Evolutionary conservation across 306 rosid species (phyloP), one percentile per base, ranked within the genome.

Genomic region (Albizia julibrissin): DNA sequence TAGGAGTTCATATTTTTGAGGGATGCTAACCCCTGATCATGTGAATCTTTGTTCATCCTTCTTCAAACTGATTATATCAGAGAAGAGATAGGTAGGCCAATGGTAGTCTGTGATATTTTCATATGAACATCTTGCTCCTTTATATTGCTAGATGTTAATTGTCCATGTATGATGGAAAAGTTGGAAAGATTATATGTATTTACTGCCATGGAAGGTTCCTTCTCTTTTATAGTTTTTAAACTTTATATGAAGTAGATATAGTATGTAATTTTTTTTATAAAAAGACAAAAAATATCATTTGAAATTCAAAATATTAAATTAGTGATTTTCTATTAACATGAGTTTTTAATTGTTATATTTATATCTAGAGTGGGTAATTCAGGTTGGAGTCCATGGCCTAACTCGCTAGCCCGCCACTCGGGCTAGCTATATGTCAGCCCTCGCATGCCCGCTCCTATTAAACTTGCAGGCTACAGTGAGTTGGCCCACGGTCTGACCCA

Each of bases 31-130:
- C 27, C 62, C 39, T 19, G 39, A 50, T 75, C 69, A 14, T 76
- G 42, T n/a, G 14, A 44, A 71, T 39, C 65, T 44, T 43, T 68
- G 62, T 54, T 54, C 27, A 54, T 78, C 49, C 67, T 52, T 79
- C 31, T 37, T 52, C 46, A 64, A 56, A 40, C 42, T 47, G 64
- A 52, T 54, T 69, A 56, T 11, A 65, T 49, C 3, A 66, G 26
- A 69, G 69, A 76, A 69, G 58, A 52, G 70, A 54, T 24, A 39
- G 11, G 61, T 52, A 24, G 54, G 72, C 43, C 31, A 39, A 34
- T 69, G 54, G 8, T 79, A 24, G 31, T 49, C 31, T 22, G 34
- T 49, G 18, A 47, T 49, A 47, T 49, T 49, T 72, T 50, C 26
- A 18, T 2, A 7, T 27, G 77, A 29, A 31, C 62, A 16, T 46